phyloP scores from a whole-genome alignment of 78 protist genomes.

The Pelomyxa schiedti region DNA sequence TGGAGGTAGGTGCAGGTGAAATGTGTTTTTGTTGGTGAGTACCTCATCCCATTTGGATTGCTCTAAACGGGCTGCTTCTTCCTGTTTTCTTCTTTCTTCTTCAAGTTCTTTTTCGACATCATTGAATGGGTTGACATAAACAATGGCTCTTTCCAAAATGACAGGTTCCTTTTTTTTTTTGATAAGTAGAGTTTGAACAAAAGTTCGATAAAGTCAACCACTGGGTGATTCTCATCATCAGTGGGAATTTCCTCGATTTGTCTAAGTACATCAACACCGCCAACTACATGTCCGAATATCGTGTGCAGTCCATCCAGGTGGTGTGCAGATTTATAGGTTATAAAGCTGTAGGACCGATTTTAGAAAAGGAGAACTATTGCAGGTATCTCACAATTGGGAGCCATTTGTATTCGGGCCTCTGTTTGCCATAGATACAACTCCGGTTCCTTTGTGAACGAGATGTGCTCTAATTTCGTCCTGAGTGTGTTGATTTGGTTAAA shows the following conservation, averaged over 20 bases:
- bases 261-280: conserved; percentile 48
- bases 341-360: conserved; percentile 18
- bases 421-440: conserved; percentile 71
- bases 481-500: too few relatives aligned
- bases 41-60: neutral
- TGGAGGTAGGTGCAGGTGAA: neutral
- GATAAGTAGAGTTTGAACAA: neutral
- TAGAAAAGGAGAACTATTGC: neutral
- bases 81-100: conserved; percentile 12
- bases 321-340: conserved; percentile 37
- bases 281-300: conserved; percentile 49
- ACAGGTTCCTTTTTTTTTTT: conserved; percentile 8
- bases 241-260: conserved; percentile 34
- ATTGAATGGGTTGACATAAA: conserved; percentile 41
- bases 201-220: neutral
- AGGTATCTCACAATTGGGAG: conserved; percentile 33
- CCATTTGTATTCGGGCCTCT: conserved; percentile 54
- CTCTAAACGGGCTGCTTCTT: conserved; percentile 4
- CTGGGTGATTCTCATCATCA: conserved; percentile 8
- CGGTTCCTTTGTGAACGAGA: conserved; percentile 49
- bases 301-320: conserved; percentile 67
- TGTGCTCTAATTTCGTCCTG: conserved; percentile 47
- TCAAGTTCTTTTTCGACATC: conserved; percentile 16
- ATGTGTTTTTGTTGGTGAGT: neutral
- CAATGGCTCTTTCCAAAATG: neutral